A percentile compares a stretch with the other conserved stretches of the same genome.
Evolutionary conservation across 73 alveolate genomes (phyloP).

Genomic region (Paramecium biaurelia): DNA sequence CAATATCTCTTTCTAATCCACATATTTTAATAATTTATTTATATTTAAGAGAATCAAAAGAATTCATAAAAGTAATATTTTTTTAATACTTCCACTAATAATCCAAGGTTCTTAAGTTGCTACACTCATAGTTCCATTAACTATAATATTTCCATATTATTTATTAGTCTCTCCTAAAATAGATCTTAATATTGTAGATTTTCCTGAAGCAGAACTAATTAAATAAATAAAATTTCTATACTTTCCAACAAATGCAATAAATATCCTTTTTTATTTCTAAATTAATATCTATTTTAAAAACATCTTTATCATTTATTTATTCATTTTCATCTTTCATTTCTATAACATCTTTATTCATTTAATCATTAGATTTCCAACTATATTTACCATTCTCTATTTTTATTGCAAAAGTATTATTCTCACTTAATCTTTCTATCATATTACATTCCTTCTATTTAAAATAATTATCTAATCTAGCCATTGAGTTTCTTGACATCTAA

Average conservation of each 20-base stretch:
- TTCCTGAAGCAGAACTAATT: slow-evolving; percentile 16
- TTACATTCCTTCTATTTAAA: neutral
- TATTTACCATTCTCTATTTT: neutral
- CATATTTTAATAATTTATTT: slow-evolving; percentile 32
- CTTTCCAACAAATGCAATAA: slow-evolving; percentile 48
- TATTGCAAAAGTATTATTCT: neutral
- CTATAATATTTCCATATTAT: neutral
- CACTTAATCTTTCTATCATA: neutral
- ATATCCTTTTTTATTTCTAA: slow-evolving; percentile 1
- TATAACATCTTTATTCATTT: neutral
- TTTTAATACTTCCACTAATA: neutral
- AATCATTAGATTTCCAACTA: neutral
- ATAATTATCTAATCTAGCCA: neutral
- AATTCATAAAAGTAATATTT: neutral
- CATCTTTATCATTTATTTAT: neutral
- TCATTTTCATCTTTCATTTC: neutral
- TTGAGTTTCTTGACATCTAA: neutral
- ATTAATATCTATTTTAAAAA: neutral
- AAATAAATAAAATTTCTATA: neutral
- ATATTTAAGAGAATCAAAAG: neutral
- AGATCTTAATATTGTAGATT: slow-evolving; percentile 80
- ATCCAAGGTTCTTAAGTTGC: slow-evolving; percentile 46
- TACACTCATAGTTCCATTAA: neutral
- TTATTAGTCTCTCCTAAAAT: slow-evolving; percentile 79
- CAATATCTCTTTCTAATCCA: slow-evolving; percentile 52